Conservation (phyloP, 768 basidiomycete species). For the Tubosaeta brunneosetosa region DNA sequence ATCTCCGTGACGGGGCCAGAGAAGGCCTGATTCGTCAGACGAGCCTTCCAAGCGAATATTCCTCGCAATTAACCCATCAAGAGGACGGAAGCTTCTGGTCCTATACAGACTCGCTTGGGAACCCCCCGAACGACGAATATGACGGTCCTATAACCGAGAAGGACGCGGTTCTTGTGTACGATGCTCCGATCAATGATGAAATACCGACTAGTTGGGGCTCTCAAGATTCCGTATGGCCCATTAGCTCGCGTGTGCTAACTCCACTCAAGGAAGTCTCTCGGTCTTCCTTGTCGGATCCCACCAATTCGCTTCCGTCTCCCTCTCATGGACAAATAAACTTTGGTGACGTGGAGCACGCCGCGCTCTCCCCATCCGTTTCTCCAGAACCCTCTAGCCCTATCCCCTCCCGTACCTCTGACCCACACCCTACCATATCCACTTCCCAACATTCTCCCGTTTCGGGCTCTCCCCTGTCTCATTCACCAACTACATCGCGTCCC, state of each 20-base stretch:
- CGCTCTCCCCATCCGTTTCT: conserved; percentile 14
- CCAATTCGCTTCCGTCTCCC: conserved; percentile 24
- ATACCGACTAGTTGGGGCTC: conserved; percentile 9
- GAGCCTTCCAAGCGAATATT: conserved; percentile 6
- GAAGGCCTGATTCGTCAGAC: conserved; percentile 21
- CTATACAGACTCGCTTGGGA: conserved; percentile 46
- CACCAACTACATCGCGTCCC: conserved; percentile 53
- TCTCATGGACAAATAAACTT: conserved; percentile 22
- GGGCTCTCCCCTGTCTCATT: conserved; percentile 37
- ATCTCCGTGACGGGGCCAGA: conserved; percentile 8
- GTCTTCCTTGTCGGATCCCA: conserved; percentile 14
- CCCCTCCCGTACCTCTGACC: conserved; percentile 23
- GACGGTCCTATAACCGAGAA: conserved; percentile 11
- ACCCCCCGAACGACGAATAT: conserved; percentile 24
- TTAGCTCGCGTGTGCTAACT: conserved; percentile 26
- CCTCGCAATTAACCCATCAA: conserved; percentile 8
- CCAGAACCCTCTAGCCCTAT: conserved; percentile 20
- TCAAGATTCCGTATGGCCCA: conserved; percentile 10
- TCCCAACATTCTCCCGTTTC: conserved; percentile 41
- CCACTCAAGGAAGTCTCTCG: conserved; percentile 33
- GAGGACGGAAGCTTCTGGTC: conserved; percentile 21
- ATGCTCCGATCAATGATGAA: conserved; percentile 8
- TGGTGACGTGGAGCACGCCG: conserved; percentile 25
- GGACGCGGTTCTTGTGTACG: conserved; percentile 18
- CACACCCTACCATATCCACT: conserved; percentile 25